phyloP scores from a whole-genome alignment of 441 rosid genomes.

The Monsonia emarginata region DNA sequence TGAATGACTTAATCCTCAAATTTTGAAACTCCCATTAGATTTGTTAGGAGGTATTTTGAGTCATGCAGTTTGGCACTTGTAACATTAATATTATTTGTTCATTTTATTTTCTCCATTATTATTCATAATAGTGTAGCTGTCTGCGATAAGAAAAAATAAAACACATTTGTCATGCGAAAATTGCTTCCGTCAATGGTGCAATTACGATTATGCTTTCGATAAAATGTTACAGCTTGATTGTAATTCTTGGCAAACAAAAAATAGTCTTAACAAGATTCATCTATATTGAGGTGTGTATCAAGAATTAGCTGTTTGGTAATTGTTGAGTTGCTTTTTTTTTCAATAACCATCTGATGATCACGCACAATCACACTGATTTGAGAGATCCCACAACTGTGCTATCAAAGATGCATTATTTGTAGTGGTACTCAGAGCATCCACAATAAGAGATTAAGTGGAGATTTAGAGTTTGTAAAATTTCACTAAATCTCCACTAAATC shows the following conservation, averaged over 20 bases:
- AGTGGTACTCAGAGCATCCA: too few species aligned
- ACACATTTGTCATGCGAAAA: not conserved
- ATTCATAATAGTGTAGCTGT: slow-evolving; percentile 14
- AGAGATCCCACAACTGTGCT: too few species aligned
- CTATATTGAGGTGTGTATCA: not conserved
- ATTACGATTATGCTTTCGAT: too few species aligned
- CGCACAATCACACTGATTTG: too few species aligned
- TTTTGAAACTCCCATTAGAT: slow-evolving; percentile 30
- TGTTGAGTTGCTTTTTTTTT: too few species aligned
- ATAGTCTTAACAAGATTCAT: not conserved
- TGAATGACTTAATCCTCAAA: slow-evolving; percentile 30
- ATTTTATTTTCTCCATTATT: slow-evolving; percentile 12
- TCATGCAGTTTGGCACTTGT: slow-evolving; percentile 28
- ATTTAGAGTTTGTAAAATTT: too few species aligned
- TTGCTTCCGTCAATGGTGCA: not conserved
- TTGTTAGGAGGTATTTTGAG: slow-evolving; percentile 16
- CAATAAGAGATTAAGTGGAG: too few species aligned
- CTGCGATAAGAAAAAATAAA: slow-evolving; percentile 12
- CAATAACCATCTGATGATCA: too few species aligned
- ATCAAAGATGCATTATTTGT: too few species aligned
- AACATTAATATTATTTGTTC: slow-evolving; percentile 20
- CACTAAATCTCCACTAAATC: too few species aligned
- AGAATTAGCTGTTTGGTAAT: not conserved
- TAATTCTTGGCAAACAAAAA: not conserved
- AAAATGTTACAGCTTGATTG: too few species aligned